Evolutionary conservation across 129 eudicot species (phyloP).

Genomic region (Pseudognaphalium luteoalbum): DNA sequence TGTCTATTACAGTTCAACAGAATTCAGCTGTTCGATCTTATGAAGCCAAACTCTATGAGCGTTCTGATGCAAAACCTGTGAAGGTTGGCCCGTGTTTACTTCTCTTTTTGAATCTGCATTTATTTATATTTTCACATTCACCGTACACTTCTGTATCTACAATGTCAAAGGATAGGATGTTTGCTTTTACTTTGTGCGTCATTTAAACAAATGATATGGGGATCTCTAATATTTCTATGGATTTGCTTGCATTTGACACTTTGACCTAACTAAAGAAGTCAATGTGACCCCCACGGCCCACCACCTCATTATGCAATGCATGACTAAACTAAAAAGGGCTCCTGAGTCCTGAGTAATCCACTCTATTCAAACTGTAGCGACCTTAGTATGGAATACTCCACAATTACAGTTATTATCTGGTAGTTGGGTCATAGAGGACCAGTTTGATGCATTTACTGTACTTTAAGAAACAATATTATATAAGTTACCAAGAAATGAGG

Average conservation of each 20-base stretch:
- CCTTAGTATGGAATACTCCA: neutral
- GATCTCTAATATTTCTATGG: neutral
- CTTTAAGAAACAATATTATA: neutral
- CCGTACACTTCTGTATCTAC: neutral
- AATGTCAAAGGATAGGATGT: too few species aligned
- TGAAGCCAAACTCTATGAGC: conserved; percentile 60
- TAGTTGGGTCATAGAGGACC: neutral
- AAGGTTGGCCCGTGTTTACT: conserved; percentile 47
- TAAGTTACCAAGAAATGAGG: conserved; percentile 11
- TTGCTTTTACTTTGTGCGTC: neutral
- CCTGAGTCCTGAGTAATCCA: neutral
- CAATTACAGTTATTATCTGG: neutral
- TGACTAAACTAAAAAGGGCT: conserved; percentile 4
- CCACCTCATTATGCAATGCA: conserved; percentile 6
- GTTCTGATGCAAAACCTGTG: conserved; percentile 41
- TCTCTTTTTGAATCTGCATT: neutral
- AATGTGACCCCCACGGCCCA: neutral
- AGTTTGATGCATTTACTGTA: neutral
- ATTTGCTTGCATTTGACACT: neutral
- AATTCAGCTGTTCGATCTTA: conserved; percentile 50
- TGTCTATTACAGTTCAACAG: conserved; percentile 54
- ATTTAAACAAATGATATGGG: neutral
- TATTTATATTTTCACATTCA: neutral
- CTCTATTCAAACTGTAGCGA: neutral
- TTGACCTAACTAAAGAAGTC: neutral